Evolutionary conservation across 2,329 filamentous ascomycete species (phyloP).

Genomic region (Colletotrichum simmondsii): DNA sequence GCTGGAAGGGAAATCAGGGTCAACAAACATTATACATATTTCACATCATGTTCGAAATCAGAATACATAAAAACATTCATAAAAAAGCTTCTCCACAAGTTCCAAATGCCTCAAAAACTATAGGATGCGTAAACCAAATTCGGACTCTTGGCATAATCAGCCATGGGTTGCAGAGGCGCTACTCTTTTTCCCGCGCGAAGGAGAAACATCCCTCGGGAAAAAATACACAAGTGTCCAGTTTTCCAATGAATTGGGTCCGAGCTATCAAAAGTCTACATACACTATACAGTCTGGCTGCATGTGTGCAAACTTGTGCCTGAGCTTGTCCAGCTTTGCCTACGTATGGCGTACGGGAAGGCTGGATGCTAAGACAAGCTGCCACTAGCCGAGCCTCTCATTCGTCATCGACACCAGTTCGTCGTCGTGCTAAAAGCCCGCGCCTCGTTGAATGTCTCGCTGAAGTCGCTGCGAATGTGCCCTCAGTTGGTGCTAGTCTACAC

Average conservation of each 20-base stretch:
- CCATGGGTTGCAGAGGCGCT: slow-evolving; percentile 1
- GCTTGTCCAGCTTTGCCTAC: neutral
- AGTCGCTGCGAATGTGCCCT: neutral
- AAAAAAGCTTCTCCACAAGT: neutral
- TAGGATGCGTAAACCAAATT: neutral
- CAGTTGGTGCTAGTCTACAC: neutral
- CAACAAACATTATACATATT: slow-evolving; percentile 3
- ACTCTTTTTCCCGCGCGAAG: neutral
- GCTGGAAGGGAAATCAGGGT: slow-evolving; percentile 7
- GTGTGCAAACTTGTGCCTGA: neutral
- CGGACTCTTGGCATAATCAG: neutral
- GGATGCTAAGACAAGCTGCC: slow-evolving; percentile 8
- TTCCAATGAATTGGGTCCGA: neutral
- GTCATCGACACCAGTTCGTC: slow-evolving; percentile 5
- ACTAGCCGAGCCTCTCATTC: slow-evolving; percentile 5
- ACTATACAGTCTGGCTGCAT: neutral
- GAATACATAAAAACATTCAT: slow-evolving; percentile 9
- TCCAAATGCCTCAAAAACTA: neutral
- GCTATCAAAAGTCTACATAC: neutral
- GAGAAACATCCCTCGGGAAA: neutral
- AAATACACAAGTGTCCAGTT: neutral
- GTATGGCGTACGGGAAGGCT: slow-evolving; percentile 19
- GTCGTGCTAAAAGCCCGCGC: neutral
- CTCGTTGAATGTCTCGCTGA: neutral
- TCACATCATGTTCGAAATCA: neutral